Base-by-base conservation (phyloP, 2,329 filamentous ascomycete species). In the Alternaria panax region DNA sequence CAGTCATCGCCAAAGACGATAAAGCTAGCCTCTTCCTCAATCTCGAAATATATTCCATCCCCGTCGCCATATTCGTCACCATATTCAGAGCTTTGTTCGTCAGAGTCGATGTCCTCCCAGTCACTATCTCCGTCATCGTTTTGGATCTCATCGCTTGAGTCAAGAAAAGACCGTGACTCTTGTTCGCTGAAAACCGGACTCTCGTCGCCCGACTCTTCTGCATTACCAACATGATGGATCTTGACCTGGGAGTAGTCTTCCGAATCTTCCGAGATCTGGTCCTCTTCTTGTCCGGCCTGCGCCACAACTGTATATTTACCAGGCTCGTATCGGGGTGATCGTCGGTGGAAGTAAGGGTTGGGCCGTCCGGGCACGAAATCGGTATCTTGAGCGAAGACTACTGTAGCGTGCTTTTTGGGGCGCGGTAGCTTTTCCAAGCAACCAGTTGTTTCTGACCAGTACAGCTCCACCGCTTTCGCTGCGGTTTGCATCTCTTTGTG, bases 291-390 rank as follows among this genome's bases (percentile, higher is more conserved):
- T 11, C 53, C 48, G 9, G 57, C 57, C 9, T 58, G 32, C 16
- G 57, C 28, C 6, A 48, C 28, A 11, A 60, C 11, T 1, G 65
- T 64, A 46, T 73, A 71, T 24, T 69, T 71, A 11, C 72, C 72
- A 16, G 71, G 66, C 28, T 74, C 67, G 34, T 75, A 75, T n/a
- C 73, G 69, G 12, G 65, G 69, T 5, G 69, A 73, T 42, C 61
- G 64, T 41, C 64, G 62, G 50, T 67, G 65, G 22, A 71, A 75
- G 54, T 74, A 74, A 12, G 59, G 59, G 48, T 64, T 54, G 2
- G 68, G 64, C 20, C 73, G 64, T 14, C 72, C 65, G 1, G 59
- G 60, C 16, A 61, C 53, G 24, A 73, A 73, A 18, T 59, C 57
- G 2, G 72, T 75, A 25, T 66, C 65, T 14, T 65, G 50, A 1